Evolutionary conservation across 2,329 filamentous ascomycete species (phyloP), one percentile per base, ranked within the genome.

Genomic region (Ramularia endophylla): DNA sequence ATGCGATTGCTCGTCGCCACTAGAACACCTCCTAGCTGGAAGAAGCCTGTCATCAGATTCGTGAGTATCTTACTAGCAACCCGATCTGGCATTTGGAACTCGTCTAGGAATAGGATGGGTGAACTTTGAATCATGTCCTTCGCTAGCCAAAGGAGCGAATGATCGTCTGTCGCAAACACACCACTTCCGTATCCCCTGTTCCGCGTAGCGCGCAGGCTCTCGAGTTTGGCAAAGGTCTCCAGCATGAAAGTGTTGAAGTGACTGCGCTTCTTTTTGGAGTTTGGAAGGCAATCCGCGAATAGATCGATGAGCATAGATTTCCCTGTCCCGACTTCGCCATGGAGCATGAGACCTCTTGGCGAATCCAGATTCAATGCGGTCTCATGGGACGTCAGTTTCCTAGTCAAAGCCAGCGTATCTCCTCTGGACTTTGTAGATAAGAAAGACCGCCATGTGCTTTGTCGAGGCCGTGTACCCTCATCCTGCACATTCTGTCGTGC

Each of bases 161-260:
- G 80, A 30, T 74, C 70, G 38, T 63, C 55, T 9, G 49, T 48
- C 3, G 39, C 37, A 19, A 48, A 48, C 16, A 49, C 47, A 12
- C 43, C 45, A 6, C 16, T 31, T 15, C 36, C 44, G 1, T 12
- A 17, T 8, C 33, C 41, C 25, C 30, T 33, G 13, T 40, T 42
- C 8, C 66, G 59, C 52, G 53, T 60, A 20, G 63, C 62, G 3
- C 85, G 71, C 32, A 85, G 73, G 9, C 73, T 67, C 53, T 90
- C 86, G 1, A 92, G 69, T 37, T 81, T 80, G 1, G 84, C 81
- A 34, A 89, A 73, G 0, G 78, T 80, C 51, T 89, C 81, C 7
- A 90, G 69, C 83, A 92, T 92, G 55, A 92, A 92, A 0, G 83
- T 87, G 59, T 87, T 87, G 65, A 88, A 92, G 58, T 90, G 86